Evolutionary conservation across 768 basidiomycete genomes (phyloP), one percentile per base, ranked within the genome.

Genomic region (Mycena venus): DNA sequence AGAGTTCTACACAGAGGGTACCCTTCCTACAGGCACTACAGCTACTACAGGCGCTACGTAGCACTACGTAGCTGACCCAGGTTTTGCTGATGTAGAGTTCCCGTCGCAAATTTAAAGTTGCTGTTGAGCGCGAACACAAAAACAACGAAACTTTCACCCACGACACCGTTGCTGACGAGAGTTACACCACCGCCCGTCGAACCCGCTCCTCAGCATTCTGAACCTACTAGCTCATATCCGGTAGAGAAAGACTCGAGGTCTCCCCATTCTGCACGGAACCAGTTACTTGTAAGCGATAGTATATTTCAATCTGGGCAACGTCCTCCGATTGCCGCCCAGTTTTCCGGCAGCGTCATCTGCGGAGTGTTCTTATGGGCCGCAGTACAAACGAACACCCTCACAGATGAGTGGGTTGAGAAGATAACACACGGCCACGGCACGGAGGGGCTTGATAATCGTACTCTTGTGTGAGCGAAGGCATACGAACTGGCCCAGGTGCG

Each of bases 351-450:
- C 27, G 53, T 67, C n/a, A 44, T 19, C 21, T n/a, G 51, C n/a
- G 49, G 40, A 15, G 49, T 61, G 19, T 72, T 47, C n/a, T 62
- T 73, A 4, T 76, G 68, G 62, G 75, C 70, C 40, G 70, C 75
- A 3, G 34, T 27, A n/a, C 42, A 49, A 62, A 76, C 75, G 55
- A 76, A 76, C 40, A 25, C 67, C 12, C 36, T 72, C 2, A 76
- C 71, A 19, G 67, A 73, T 29, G 23, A 36, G 14, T 55, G 36
- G 44, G 70, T 56, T 6, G 61, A 56, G 9, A 55, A n/a, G 21
- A 23, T 76, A 17, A 29, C 44, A 6, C 68, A 38, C 12, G 60
- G 47, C 17, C 21, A 14, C 4, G 42, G 21, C 19, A 3, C 11
- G 0, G 56, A 36, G 2, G 51, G 55, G 21, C 8, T 72, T 14